phyloP scores from a whole-genome alignment of 257 asterid species.

The Primulina huaijiensis region DNA sequence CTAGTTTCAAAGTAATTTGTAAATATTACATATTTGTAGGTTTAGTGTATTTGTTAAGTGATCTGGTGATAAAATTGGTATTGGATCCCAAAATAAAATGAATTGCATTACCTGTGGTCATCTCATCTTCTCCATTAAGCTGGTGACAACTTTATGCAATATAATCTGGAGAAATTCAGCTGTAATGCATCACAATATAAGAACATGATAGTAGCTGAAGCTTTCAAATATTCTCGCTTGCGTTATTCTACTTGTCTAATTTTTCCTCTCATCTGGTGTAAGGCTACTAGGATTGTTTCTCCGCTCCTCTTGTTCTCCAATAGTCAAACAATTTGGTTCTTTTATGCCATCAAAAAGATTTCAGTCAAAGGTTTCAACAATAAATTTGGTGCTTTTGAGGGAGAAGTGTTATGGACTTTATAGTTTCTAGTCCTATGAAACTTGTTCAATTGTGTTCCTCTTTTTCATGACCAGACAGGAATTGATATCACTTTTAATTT shows the following conservation, averaged over 20 bases:
- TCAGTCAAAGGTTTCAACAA: background rate
- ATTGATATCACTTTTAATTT: background rate
- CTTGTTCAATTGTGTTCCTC: no score
- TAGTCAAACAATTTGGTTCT: background rate
- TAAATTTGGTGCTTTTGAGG: background rate
- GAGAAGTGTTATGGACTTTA: background rate
- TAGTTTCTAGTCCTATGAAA: background rate
- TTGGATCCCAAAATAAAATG: background rate
- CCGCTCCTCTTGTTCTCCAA: background rate
- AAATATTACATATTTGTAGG: background rate
- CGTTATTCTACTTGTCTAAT: no score
- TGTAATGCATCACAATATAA: background rate
- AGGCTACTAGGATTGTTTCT: background rate
- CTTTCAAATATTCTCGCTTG: no score
- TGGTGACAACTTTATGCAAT: background rate
- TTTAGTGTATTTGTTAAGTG: background rate
- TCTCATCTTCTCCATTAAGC: background rate
- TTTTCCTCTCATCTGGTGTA: background rate
- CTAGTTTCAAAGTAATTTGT: slow-evolving; percentile 1
- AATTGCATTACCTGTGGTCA: background rate
- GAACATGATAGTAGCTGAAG: background rate
- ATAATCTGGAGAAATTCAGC: background rate
- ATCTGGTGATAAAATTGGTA: background rate
- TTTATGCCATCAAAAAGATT: background rate
- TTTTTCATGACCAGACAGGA: no score